Conservation (phyloP, 331 rosid species). For the Quercus tomentella region DNA sequence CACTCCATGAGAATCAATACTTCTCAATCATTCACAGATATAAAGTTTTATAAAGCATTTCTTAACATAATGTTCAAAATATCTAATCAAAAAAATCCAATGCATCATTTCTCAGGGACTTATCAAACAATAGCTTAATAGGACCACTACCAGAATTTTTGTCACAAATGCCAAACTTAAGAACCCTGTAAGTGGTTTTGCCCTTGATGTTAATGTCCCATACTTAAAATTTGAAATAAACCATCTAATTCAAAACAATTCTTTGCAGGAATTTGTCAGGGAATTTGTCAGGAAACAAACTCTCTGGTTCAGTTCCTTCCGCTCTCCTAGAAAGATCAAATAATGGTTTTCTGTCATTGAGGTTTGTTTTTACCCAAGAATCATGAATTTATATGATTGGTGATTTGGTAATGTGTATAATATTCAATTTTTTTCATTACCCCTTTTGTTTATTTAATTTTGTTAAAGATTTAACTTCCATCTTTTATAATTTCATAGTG, state of each 20-base stretch:
- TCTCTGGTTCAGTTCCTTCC: conserved; percentile 20
- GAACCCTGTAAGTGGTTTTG: too few relatives aligned
- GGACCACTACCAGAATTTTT: too few relatives aligned
- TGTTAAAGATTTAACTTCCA: not conserved
- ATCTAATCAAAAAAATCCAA: not conserved
- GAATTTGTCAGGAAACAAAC: conserved; percentile 25
- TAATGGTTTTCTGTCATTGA: conserved; percentile 2
- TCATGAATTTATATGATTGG: not conserved
- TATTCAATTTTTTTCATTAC: not conserved
- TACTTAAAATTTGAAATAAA: not conserved
- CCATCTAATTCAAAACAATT: not conserved
- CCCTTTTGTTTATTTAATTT: not conserved
- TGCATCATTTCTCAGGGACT: conserved; percentile 34
- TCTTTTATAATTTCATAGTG: conserved; percentile 15
- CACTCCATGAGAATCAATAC: not conserved
- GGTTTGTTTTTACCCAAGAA: not conserved
- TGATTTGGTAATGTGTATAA: not conserved
- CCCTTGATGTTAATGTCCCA: not conserved
- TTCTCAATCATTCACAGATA: not conserved
- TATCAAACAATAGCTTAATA: conserved; percentile 31
- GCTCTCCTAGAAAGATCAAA: conserved; percentile 13
- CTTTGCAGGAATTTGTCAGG: conserved; percentile 24
- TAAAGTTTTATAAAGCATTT: not conserved
- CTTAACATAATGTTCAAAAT: not conserved
- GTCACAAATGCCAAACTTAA: too few relatives aligned